A percentile compares a stretch with the other conserved stretches of the same genome.
Conservation (phyloP, 1,139 yeast genomes). For the Yamadazyma friedrichii region DNA sequence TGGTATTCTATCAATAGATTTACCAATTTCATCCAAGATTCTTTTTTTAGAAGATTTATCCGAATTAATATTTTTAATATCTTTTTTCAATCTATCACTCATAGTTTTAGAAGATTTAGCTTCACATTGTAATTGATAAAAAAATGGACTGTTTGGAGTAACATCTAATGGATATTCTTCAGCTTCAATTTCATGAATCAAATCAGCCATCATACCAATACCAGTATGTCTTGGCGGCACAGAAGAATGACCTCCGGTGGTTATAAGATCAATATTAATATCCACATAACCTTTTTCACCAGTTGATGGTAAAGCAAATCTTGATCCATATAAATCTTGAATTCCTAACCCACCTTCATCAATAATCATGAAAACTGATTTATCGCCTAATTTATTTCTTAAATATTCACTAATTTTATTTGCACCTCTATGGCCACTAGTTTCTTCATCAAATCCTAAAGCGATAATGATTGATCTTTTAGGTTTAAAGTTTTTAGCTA, state of each 20-base stretch:
- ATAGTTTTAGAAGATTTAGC: conserved; percentile 39
- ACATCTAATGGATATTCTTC: conserved; percentile 33
- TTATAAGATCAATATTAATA: conserved; percentile 33
- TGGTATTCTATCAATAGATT: conserved; percentile 30
- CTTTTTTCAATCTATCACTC: conserved; percentile 26
- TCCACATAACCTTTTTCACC: conserved; percentile 49
- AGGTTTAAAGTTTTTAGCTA: conserved; percentile 36
- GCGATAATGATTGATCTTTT: conserved; percentile 41
- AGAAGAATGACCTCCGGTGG: conserved; percentile 52
- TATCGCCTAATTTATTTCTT: conserved; percentile 33
- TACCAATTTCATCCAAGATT: conserved; percentile 33
- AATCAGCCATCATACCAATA: conserved; percentile 43
- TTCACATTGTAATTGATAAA: conserved; percentile 40
- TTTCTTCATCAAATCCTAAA: conserved; percentile 52
- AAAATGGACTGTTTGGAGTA: conserved; percentile 41
- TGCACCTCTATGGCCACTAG: conserved; percentile 42
- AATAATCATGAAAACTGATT: conserved; percentile 40
- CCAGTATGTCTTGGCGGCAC: conserved; percentile 49
- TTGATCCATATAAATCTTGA: conserved; percentile 38
- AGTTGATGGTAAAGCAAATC: conserved; percentile 55
- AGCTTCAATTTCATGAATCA: conserved; percentile 38
- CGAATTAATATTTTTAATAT: conserved; percentile 39
- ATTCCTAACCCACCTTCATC: conserved; percentile 46
- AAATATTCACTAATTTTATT: conserved; percentile 28
- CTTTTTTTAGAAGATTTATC: conserved; percentile 39